These are phyloP conservation scores for Thalassiosira hispida DNA, from an alignment of 352 stramenopile genomes.

Conservation along the genomic window DNA sequence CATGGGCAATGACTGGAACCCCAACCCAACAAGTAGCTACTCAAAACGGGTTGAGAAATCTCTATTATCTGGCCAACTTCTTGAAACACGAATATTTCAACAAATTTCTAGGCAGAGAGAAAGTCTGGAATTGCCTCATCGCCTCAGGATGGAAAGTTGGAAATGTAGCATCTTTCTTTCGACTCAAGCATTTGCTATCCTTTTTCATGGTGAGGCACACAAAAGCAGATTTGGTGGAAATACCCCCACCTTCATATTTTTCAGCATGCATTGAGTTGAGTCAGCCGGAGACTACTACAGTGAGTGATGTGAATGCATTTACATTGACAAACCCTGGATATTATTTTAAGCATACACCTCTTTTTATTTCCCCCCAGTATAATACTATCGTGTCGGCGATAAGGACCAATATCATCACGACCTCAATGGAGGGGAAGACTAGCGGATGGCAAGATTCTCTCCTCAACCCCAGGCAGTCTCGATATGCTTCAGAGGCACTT, in stretches of 20 bases:
- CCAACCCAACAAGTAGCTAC: constrained; percentile 86
- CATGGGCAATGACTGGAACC: constrained; percentile 97
- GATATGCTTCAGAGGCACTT: constrained; percentile 71
- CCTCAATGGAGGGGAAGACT: constrained; percentile 79
- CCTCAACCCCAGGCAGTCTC: constrained; percentile 75
- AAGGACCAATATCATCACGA: constrained; percentile 78
- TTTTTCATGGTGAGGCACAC: constrained; percentile 95
- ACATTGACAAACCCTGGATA: not conserved
- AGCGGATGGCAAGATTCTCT: constrained; percentile 82
- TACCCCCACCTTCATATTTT: constrained; percentile 66
- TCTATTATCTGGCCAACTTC: constrained; percentile 91
- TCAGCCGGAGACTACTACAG: constrained; percentile 58
- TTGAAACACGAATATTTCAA: constrained; percentile 87
- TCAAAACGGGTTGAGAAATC: constrained; percentile 86
- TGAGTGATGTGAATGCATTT: not conserved
- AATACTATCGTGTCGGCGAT: constrained; percentile 82
- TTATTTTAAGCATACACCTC: not conserved
- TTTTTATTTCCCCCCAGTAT: constrained; percentile 48
- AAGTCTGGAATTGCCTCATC: constrained; percentile 88
- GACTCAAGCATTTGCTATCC: constrained; percentile 85
- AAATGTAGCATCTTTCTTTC: constrained; percentile 57
- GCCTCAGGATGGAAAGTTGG: constrained; percentile 50
- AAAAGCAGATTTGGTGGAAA: constrained; percentile 88
- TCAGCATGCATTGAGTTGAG: constrained; percentile 66
- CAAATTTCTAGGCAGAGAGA: constrained; percentile 48